Conservation (phyloP, 2,329 filamentous ascomycete genomes). For the Trichoderma atrobrunneum region DNA sequence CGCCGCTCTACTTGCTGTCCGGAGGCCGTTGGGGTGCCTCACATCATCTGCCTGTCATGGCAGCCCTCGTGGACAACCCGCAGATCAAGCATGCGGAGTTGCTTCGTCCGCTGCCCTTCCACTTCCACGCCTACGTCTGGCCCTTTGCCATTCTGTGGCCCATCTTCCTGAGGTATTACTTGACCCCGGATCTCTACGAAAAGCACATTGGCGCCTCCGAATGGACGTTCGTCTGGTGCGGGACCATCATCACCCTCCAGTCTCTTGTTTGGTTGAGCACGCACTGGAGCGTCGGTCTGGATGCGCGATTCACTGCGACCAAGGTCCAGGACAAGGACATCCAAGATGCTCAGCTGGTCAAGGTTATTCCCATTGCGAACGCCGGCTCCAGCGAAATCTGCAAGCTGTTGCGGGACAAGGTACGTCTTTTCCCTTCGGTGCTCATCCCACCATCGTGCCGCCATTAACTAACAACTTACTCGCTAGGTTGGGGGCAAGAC, state of each 20-base stretch:
- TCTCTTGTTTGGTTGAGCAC: constrained; percentile 91
- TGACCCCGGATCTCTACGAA: constrained; percentile 79
- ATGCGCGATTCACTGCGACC: constrained; percentile 75
- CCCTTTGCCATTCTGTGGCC: constrained; percentile 93
- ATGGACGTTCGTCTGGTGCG: constrained; percentile 97
- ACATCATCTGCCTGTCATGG: constrained; percentile 45
- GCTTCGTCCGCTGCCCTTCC: constrained; percentile 77
- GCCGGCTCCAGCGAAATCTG: constrained; percentile 89
- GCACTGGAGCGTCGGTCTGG: constrained; percentile 92
- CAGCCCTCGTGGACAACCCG: constrained; percentile 77
- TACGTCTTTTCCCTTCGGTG: constrained; percentile 26
- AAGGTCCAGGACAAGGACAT: constrained; percentile 65
- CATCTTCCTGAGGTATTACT: constrained; percentile 82
- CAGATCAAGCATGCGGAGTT: constrained; percentile 87
- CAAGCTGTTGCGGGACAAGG: constrained; percentile 71
- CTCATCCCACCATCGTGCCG: neutral
- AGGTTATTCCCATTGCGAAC: constrained; percentile 86
- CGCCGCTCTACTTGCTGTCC: neutral
- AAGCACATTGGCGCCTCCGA: constrained; percentile 89
- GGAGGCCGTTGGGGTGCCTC: constrained; percentile 5
- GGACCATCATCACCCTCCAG: constrained; percentile 82
- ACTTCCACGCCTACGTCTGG: constrained; percentile 87
- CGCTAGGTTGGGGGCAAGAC: constrained; percentile 65
- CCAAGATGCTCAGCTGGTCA: constrained; percentile 78
- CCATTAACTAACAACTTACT: neutral